These are phyloP conservation scores for Lyophyllum decastes DNA, from an alignment of 768 basidiomycete species.

Conservation along the genomic window DNA sequence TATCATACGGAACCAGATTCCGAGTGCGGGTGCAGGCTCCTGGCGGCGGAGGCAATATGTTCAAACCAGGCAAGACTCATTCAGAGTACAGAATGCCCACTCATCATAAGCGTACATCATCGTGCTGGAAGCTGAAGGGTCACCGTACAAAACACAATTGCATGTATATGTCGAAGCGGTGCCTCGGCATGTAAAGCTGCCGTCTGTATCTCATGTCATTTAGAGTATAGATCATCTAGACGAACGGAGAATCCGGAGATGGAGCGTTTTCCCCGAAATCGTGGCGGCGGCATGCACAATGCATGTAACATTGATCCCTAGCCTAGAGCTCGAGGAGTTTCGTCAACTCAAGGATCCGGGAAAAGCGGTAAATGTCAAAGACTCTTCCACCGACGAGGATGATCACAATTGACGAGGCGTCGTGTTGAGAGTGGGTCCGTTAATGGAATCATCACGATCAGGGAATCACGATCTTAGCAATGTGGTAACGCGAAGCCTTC, in stretches of 20 bases:
- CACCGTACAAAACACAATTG: neutral
- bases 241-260: neutral
- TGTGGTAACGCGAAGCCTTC: neutral
- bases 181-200: neutral
- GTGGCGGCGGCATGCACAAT: neutral
- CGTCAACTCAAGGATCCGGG: neutral
- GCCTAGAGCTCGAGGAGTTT: neutral
- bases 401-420: neutral
- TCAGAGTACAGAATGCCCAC: neutral
- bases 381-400: neutral
- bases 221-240: neutral
- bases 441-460: neutral
- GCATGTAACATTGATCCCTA: neutral
- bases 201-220: neutral
- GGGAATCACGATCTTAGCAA: neutral
- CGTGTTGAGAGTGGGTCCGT: neutral
- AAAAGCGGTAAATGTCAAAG: neutral
- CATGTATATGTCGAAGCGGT: neutral
- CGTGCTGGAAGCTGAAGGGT: no score
- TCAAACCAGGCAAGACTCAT: neutral
- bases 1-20: conserved; percentile 7
- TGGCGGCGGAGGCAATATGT: neutral
- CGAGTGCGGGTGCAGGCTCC: conserved; percentile 6
- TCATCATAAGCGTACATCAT: neutral
- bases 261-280: neutral